Conservation (phyloP, 177 flowering plant genomes). For the Telopea speciosissima region DNA sequence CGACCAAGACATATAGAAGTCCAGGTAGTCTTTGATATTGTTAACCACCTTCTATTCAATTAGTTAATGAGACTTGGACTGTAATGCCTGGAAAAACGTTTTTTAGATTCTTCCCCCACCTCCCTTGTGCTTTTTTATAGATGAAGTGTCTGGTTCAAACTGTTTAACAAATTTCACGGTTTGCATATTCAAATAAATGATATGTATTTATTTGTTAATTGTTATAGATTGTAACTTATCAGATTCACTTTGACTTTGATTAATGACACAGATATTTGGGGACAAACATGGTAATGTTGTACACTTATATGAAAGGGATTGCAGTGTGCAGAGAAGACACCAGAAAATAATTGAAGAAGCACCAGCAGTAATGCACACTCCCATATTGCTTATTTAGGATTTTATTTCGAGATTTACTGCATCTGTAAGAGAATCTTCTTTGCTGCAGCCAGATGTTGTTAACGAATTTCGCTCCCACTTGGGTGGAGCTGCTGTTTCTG, state of each 20-base stretch:
- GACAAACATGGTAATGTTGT: conserved; percentile 85
- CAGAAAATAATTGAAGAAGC: conserved; percentile 99
- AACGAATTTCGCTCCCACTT: conserved; percentile 70
- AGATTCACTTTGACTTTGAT: conserved; percentile 1
- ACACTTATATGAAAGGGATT: conserved; percentile 89
- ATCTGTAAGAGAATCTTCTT: conserved; percentile 17
- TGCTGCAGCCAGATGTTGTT: conserved; percentile 78
- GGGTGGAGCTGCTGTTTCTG: conserved; percentile 97
- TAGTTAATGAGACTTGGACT: background rate
- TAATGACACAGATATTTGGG: conserved; percentile 64
- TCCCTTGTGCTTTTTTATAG: background rate
- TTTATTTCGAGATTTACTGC: conserved; percentile 11
- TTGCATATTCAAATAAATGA: background rate
- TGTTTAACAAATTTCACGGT: background rate
- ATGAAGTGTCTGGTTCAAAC: background rate
- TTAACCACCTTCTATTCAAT: background rate
- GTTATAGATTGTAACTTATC: background rate
- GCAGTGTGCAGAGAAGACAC: conserved; percentile 99
- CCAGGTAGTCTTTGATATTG: conserved; percentile 45
- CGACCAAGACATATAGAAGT: conserved; percentile 97
- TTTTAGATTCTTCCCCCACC: background rate
- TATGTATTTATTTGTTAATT: no score
- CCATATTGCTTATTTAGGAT: conserved; percentile 11
- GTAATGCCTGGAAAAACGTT: background rate
- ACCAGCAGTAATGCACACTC: conserved; percentile 70